phyloP scores from a whole-genome alignment of 2,329 filamentous ascomycete genomes.

The Hymenoscyphus fructigenus region DNA sequence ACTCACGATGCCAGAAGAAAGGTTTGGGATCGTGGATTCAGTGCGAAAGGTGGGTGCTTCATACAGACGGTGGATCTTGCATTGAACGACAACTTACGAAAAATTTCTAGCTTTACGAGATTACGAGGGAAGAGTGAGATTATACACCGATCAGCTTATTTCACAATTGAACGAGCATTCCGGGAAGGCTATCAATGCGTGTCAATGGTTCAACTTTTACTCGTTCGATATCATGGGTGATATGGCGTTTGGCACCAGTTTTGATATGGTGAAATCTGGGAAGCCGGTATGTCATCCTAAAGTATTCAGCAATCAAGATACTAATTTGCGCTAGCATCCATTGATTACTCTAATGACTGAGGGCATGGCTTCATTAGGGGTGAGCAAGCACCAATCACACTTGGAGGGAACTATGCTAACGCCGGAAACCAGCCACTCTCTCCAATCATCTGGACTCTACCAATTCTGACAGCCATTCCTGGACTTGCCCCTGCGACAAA shows the following conservation, averaged over 20 bases:
- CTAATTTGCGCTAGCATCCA: neutral
- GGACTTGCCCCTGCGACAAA: constrained; percentile 10
- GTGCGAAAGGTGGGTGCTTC: constrained; percentile 22
- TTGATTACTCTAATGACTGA: constrained; percentile 5
- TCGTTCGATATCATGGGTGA: constrained; percentile 34
- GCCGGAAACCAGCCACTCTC: constrained; percentile 9
- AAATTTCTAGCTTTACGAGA: constrained; percentile 22
- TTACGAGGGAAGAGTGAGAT: constrained; percentile 27
- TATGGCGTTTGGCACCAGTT: constrained; percentile 30
- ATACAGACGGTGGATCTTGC: neutral
- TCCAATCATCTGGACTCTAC: constrained; percentile 28
- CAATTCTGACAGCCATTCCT: constrained; percentile 23
- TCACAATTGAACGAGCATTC: constrained; percentile 14
- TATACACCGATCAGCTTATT: constrained; percentile 22
- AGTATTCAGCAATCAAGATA: neutral
- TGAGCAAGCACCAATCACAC: neutral
- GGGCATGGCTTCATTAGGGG: constrained; percentile 1
- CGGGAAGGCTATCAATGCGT: constrained; percentile 25
- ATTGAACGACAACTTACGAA: neutral
- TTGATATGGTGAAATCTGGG: constrained; percentile 27
- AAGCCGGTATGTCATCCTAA: constrained; percentile 8
- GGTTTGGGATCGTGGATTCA: constrained; percentile 30
- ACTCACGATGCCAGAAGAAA: constrained; percentile 28
- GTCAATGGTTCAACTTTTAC: constrained; percentile 28
- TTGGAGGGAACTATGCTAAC: neutral